phyloP scores from a whole-genome alignment of 192 early-diverging fungal species.

The Dissophora globulifera region DNA sequence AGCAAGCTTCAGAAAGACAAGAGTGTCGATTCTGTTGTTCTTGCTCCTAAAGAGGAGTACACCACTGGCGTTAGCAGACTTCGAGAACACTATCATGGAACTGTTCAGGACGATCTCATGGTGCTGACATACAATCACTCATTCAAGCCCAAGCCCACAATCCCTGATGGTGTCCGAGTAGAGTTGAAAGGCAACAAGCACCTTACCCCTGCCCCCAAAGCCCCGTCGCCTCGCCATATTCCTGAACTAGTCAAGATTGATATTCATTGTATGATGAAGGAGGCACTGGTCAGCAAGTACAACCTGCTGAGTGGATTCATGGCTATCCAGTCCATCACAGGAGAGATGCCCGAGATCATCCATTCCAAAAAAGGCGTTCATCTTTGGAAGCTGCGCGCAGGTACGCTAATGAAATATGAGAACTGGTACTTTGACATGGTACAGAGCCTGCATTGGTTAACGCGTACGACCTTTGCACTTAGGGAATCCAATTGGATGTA shows the following conservation, averaged over 20 bases:
- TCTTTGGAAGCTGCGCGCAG: conserved; percentile 87
- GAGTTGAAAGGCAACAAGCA: conserved; percentile 58
- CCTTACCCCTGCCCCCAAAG: conserved; percentile 66
- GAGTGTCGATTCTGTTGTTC: conserved; percentile 5
- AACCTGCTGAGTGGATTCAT: conserved; percentile 90
- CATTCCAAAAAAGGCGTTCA: conserved; percentile 84
- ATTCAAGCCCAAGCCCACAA: conserved; percentile 47
- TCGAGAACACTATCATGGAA: conserved; percentile 61
- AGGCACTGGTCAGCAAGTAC: conserved; percentile 89
- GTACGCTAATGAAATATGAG: conserved; percentile 18
- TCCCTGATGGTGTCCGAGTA: conserved; percentile 44
- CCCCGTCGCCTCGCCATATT: conserved; percentile 65
- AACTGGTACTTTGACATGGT: no score
- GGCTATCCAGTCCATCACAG: conserved; percentile 91
- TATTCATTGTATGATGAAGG: conserved; percentile 88
- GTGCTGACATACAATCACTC: conserved; percentile 63
- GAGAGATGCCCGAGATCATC: conserved; percentile 80
- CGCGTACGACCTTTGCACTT: no score
- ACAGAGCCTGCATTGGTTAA: no score
- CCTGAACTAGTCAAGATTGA: conserved; percentile 80
- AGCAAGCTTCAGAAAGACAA: no score
- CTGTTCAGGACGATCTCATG: conserved; percentile 65
- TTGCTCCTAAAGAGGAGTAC: conserved; percentile 23
- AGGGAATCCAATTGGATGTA: conserved; percentile 90
- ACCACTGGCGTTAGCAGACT: conserved; percentile 49